A percentile compares a stretch with the other conserved stretches of the same genome.
These are phyloP conservation scores for Xerocomus minutiporus DNA, from an alignment of 1,284 basidiomycete genomes.

Conservation along the genomic window DNA sequence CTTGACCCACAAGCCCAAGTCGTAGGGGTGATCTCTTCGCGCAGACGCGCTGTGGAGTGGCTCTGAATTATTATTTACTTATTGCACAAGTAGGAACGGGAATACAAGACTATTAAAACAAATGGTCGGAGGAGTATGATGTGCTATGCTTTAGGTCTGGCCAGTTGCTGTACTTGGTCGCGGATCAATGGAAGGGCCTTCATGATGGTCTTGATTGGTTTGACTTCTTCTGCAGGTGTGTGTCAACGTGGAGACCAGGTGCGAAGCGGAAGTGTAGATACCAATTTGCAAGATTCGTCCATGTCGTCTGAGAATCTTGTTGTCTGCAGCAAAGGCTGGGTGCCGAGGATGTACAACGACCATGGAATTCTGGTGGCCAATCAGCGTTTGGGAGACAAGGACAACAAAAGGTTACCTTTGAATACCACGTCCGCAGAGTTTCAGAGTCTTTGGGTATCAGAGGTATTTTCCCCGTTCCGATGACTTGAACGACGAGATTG, in stretches of 20 bases:
- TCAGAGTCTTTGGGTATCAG: constrained; percentile 47
- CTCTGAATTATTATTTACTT: constrained; percentile 16
- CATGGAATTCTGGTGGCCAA: constrained; percentile 52
- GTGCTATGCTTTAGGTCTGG: constrained; percentile 11
- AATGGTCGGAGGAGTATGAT: constrained; percentile 1
- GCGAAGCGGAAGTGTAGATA: constrained; percentile 25
- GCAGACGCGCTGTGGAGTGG: constrained; percentile 29
- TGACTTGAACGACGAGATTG: constrained; percentile 71
- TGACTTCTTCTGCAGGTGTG: constrained; percentile 47
- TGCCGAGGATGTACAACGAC: constrained; percentile 61
- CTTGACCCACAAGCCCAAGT: constrained; percentile 44
- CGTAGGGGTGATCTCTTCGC: constrained; percentile 43
- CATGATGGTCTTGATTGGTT: constrained; percentile 58
- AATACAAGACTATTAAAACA: constrained; percentile 10
- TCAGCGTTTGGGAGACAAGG: constrained; percentile 2
- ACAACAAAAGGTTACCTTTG: constrained; percentile 39
- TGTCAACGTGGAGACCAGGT: neutral
- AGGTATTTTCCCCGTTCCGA: constrained; percentile 62
- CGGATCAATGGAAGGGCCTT: constrained; percentile 59
- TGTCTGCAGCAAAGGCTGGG: constrained; percentile 43
- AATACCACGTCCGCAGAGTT: constrained; percentile 61
- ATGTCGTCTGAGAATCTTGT: constrained; percentile 55
- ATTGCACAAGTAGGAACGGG: constrained; percentile 3
- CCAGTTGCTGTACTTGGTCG: constrained; percentile 41
- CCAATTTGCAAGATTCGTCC: constrained; percentile 57